These are phyloP conservation scores for Podaxis sp. DNA, from an alignment of 768 basidiomycete genomes.

Conservation along the genomic window DNA sequence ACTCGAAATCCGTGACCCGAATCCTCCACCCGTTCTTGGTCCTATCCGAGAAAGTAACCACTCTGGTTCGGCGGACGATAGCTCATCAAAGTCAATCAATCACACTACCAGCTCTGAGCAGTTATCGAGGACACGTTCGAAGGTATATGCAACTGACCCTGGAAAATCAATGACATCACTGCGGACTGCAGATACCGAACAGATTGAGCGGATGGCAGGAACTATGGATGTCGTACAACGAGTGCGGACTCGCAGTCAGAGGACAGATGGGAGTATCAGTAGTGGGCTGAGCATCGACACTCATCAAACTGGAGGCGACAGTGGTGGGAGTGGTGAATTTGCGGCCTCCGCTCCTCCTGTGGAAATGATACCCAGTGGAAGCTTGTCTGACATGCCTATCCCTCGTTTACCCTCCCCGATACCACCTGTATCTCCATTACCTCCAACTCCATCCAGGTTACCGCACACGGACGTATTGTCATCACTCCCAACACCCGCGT, in stretches of 20 bases:
- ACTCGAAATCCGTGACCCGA: constrained; percentile 74
- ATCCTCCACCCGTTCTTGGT: constrained; percentile 63
- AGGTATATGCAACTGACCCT: constrained; percentile 19
- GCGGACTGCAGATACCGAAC: constrained; percentile 64
- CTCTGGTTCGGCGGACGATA: constrained; percentile 19
- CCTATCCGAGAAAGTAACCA: constrained; percentile 52
- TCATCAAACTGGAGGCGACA: constrained; percentile 11
- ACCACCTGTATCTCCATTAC: constrained; percentile 7
- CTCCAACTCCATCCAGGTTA: neutral
- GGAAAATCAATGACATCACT: constrained; percentile 53
- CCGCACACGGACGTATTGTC: neutral
- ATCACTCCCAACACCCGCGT: neutral
- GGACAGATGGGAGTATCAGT: constrained; percentile 25
- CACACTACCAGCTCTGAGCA: constrained; percentile 13
- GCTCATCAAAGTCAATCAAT: constrained; percentile 14
- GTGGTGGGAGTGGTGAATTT: constrained; percentile 13
- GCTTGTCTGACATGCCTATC: neutral
- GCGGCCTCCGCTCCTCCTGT: constrained; percentile 28
- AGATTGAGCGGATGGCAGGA: constrained; percentile 60
- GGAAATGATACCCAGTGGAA: constrained; percentile 20
- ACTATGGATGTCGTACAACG: constrained; percentile 70
- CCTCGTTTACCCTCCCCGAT: neutral
- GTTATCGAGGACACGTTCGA: neutral
- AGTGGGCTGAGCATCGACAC: constrained; percentile 27
- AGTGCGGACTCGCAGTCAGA: constrained; percentile 27